Conservation (phyloP, 495 filamentous ascomycete genomes). For the Penicillium ucsense region DNA sequence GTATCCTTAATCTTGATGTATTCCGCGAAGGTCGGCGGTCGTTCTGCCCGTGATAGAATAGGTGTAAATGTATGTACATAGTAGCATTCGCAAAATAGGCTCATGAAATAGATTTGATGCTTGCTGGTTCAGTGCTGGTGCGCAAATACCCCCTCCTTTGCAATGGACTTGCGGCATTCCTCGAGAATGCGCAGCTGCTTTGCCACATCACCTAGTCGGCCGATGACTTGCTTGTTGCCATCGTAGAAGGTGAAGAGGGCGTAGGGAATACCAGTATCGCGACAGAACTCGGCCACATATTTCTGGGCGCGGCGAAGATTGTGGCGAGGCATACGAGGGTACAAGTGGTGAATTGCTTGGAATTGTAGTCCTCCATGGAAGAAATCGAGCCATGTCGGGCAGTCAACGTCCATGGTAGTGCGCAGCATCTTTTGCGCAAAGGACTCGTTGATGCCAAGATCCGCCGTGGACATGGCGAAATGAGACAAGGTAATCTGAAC, state of each 20-base stretch:
- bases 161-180: conserved; percentile 65
- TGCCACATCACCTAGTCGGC: conserved; percentile 72
- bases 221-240: conserved; percentile 82
- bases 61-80: no score
- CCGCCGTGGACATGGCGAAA: conserved; percentile 93
- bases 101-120: no score
- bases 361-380: conserved; percentile 95
- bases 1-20: no score
- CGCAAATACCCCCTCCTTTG: conserved; percentile 30
- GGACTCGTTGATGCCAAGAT: conserved; percentile 76
- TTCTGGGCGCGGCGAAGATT: conserved; percentile 79
- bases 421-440: conserved; percentile 96
- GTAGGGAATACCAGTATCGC: conserved; percentile 87
- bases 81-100: no score
- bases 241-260: conserved; percentile 89
- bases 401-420: conserved; percentile 98
- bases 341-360: conserved; percentile 93
- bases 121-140: conserved; percentile 19
- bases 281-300: conserved; percentile 80
- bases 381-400: conserved; percentile 90
- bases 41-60: no score
- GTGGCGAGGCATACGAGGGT: conserved; percentile 87
- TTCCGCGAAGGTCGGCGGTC: no score
- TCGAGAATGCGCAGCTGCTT: conserved; percentile 80
- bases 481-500: conserved; percentile 94